Percentiles rank a stretch among this genome's conserved stretches.
phyloP scores from a whole-genome alignment of 2,329 filamentous ascomycete species.

The Xylariaceae sp. region DNA sequence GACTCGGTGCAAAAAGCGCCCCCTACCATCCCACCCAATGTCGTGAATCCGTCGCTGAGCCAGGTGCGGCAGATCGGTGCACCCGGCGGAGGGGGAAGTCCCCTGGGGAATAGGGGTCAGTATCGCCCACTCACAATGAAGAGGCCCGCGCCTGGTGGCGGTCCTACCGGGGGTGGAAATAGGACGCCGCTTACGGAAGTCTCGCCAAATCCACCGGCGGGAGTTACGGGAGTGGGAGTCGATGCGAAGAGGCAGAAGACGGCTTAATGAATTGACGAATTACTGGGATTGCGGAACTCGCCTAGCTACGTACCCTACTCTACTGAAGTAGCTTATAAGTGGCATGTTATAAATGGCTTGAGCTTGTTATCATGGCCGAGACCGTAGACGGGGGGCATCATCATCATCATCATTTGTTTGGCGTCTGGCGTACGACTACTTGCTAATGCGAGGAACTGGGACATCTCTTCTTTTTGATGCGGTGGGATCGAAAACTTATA shows the following conservation, averaged over 20 bases:
- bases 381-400: neutral
- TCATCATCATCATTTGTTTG: constrained; percentile 2
- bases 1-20: constrained; percentile 18
- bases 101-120: constrained; percentile 52
- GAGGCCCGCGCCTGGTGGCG: constrained; percentile 36
- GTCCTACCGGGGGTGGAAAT: constrained; percentile 20
- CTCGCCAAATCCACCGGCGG: constrained; percentile 38
- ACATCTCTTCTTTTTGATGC: neutral
- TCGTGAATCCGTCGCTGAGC: constrained; percentile 51
- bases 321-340: neutral
- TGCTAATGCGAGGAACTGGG: neutral
- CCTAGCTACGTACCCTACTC: no score
- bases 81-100: constrained; percentile 49
- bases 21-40: constrained; percentile 28
- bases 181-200: constrained; percentile 49
- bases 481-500: neutral
- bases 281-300: neutral
- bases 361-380: constrained; percentile 3
- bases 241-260: constrained; percentile 52
- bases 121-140: constrained; percentile 58
- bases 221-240: constrained; percentile 24
- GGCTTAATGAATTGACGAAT: constrained; percentile 13
- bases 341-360: constrained; percentile 6
- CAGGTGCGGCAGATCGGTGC: constrained; percentile 54
- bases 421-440: constrained; percentile 12